Evolutionary conservation across 192 early-diverging fungal species (phyloP), one percentile per base, ranked within the genome.

Genomic region (Backusella australiensis): DNA sequence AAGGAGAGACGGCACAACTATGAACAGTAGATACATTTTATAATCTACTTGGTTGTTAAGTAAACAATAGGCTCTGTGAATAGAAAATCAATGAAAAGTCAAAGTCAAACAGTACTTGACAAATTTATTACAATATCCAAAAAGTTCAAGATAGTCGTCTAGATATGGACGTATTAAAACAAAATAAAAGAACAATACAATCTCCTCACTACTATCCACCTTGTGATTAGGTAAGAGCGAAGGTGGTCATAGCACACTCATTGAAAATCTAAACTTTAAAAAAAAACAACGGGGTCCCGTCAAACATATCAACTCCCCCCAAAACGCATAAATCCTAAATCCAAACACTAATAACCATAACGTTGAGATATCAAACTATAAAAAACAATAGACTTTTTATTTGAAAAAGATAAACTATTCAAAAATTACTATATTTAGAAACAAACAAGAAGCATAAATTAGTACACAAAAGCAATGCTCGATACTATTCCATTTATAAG

Each of bases 361-460:
- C 52, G 11, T 59, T 21, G 8, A 59, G 8, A 59, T 59, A 59
- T 23, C 46, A 59, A 59, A 59, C 53, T 23, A 59, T 19, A 23
- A 59, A 49, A 59, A 59, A 59, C n/a, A 26, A 59, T 26, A 59
- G 9, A 26, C 21, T 23, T 39, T 59, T 59, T 59, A 59, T 59
- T 59, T 39, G 38, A 8, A 59, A 59, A 59, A 23, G 53, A 21
- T 59, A 26, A 8, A 23, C 53, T 23, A 12, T 26, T 26, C n/a
- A 59, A 59, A 56, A 59, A 23, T 59, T 59, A 59, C 53, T 59
- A 59, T 23, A 59, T 59, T 59, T 59, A 59, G 53, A 59, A 59
- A 59, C 4, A 11, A 49, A 49, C 6, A n/a, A 68, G 6, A 69
- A 39, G 67, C n/a, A 38, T 34, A 36, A 69, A 21, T 38, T 23